Evolutionary conservation across 768 basidiomycete species (phyloP).

Genomic region (Trametes punicea): DNA sequence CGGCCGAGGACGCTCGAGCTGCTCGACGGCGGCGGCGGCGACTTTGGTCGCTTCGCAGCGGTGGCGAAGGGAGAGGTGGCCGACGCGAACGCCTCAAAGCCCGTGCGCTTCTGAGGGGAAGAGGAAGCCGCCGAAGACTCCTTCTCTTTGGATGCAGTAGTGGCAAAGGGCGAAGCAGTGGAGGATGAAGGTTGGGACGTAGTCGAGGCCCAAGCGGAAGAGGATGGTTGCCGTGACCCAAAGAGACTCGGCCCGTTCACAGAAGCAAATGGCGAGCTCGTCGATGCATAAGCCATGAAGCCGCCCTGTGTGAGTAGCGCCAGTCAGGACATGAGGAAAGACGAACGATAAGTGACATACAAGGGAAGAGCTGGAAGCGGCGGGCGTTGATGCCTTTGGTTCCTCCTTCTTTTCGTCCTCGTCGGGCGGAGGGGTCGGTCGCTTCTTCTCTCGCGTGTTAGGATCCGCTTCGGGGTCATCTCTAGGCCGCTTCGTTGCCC

Average conservation of each 20-base stretch:
- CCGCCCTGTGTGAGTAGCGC: conserved; percentile 44
- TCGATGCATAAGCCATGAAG: conserved; percentile 78
- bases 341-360: conserved; percentile 36
- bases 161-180: conserved; percentile 17
- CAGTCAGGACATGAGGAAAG: conserved; percentile 6
- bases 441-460: conserved; percentile 46
- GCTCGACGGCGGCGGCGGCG: conserved; percentile 38
- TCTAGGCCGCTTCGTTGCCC: conserved; percentile 55
- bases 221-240: conserved; percentile 33
- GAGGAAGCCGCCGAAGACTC: not conserved
- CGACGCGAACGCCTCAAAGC: conserved; percentile 56
- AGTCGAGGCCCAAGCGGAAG: conserved; percentile 23
- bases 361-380: conserved; percentile 32
- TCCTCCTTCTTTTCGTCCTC: conserved; percentile 27
- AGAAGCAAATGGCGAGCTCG: conserved; percentile 68
- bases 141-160: conserved; percentile 31
- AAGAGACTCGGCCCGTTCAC: conserved; percentile 67
- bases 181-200: conserved; percentile 8
- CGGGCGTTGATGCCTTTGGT: not conserved
- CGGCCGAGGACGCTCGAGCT: conserved; percentile 26
- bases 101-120: conserved; percentile 43
- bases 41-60: conserved; percentile 48
- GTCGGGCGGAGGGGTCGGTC: conserved; percentile 70
- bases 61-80: conserved; percentile 48
- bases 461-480: conserved; percentile 62